These are phyloP conservation scores for Quercus robur DNA, from an alignment of 306 rosid species.

Conservation along the genomic window DNA sequence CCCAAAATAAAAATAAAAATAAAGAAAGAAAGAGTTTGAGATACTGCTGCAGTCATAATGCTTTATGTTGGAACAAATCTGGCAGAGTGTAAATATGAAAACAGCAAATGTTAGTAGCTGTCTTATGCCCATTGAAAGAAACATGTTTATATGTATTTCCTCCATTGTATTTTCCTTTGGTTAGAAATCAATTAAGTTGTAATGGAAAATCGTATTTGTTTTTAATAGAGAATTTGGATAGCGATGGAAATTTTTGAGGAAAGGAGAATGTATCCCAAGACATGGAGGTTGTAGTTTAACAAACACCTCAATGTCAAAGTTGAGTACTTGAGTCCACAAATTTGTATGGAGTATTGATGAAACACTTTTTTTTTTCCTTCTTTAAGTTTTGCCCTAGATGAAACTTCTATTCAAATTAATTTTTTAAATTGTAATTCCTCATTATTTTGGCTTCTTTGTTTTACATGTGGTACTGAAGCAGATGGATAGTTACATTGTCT, in stretches of 20 bases:
- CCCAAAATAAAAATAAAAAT: neutral
- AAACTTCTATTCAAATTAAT: slow-evolving; percentile 24
- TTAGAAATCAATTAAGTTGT: neutral
- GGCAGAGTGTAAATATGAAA: neutral
- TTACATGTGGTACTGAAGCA: slow-evolving; percentile 35
- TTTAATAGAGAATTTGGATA: slow-evolving; percentile 9
- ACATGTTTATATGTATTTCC: neutral
- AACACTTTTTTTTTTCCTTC: neutral
- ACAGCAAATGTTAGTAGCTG: neutral
- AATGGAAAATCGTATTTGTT: neutral
- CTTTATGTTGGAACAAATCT: neutral
- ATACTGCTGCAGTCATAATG: neutral
- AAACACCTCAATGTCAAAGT: slow-evolving; percentile 19
- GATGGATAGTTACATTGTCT: slow-evolving; percentile 32
- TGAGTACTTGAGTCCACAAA: slow-evolving; percentile 19
- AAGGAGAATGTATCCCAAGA: slow-evolving; percentile 13
- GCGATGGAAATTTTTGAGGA: slow-evolving; percentile 20
- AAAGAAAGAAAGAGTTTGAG: neutral
- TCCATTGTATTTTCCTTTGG: neutral
- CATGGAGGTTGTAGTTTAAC: slow-evolving; percentile 10
- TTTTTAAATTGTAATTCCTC: slow-evolving; percentile 17
- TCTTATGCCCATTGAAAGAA: neutral
- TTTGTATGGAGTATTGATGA: slow-evolving; percentile 15
- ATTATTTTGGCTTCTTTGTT: slow-evolving; percentile 28
- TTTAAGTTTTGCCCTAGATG: neutral